A percentile compares a stretch with the other conserved stretches of the same genome.
phyloP scores from a whole-genome alignment of 768 basidiomycete genomes.

The Serendipita vermifera region DNA sequence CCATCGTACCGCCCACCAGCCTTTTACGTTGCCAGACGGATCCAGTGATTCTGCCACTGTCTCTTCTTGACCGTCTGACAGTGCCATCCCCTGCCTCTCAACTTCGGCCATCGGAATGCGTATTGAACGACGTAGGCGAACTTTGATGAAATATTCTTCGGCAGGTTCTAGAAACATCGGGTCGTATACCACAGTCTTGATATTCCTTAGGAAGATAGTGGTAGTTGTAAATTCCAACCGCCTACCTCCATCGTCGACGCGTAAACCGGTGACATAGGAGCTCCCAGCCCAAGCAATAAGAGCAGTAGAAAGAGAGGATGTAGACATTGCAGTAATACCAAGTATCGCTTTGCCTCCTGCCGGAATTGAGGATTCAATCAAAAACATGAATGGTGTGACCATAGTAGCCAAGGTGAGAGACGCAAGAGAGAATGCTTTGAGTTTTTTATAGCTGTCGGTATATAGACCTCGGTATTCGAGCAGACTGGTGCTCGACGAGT shows the following conservation, averaged over 20 bases:
- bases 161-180: slow-evolving; percentile 48
- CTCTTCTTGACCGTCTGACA: slow-evolving; percentile 42
- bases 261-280: slow-evolving; percentile 60
- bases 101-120: slow-evolving; percentile 8
- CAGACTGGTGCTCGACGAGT: no score
- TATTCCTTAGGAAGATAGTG: slow-evolving; percentile 44
- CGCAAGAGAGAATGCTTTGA: slow-evolving; percentile 73
- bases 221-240: slow-evolving; percentile 59
- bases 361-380: slow-evolving; percentile 68
- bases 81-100: neutral
- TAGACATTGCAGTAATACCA: slow-evolving; percentile 54
- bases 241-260: slow-evolving; percentile 28
- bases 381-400: slow-evolving; percentile 68
- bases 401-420: slow-evolving; percentile 57
- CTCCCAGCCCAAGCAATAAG: slow-evolving; percentile 58
- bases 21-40: slow-evolving; percentile 43
- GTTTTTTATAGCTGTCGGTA: slow-evolving; percentile 52
- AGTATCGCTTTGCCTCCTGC: slow-evolving; percentile 52
- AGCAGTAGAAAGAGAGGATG: slow-evolving; percentile 59
- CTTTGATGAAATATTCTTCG: slow-evolving; percentile 12
- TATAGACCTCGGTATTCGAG: slow-evolving; percentile 62
- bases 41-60: slow-evolving; percentile 68
- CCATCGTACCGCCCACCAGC: slow-evolving; percentile 73
- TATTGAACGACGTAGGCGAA: slow-evolving; percentile 7
- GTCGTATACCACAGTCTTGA: slow-evolving; percentile 63